Evolutionary conservation across 257 asterid genomes (phyloP), one percentile per base, ranked within the genome.

Genomic region (Capsicum chinense): DNA sequence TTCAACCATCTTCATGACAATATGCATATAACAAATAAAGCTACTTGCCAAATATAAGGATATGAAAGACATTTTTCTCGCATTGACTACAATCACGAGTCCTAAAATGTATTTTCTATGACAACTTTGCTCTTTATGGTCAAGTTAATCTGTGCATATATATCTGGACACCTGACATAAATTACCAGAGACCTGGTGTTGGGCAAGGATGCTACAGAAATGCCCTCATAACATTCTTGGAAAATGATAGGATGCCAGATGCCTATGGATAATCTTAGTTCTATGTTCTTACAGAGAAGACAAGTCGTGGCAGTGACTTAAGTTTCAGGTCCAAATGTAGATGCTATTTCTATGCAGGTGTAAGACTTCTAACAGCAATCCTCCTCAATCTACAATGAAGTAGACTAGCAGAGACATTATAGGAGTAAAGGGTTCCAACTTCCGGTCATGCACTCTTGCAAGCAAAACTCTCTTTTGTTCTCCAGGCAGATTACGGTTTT

Each of bases 241-340:
- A 33, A 78, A 78, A 26, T 54, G 81, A 78, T 14, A 26, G 48
- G 81, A 76, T 52, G 62, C 8, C 47, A 21, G 14, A 76, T 76
- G 81, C 81, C 62, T 26, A 76, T 50, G 59, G n/a, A 16, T 76
- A 50, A 52, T 35, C 81, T 13, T 66, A 33, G 73, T 63, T 63
- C 64, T 14, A 52, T 54, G 64, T 7, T 76, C 37, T 76, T 26
- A 76, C 64, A 78, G 9, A 78, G 64, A 78, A 26, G 14, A 52
- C 62, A 26, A 78, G 64, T 21, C 60, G 26, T 78, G 81, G 54
- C 50, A 78, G 81, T 15, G 4, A 78, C 48, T 54, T 78, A 54
- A 78, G 50, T 78, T 76, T 54, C 64, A 78, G 63, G 81, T 76
- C 42, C 81, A 54, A 76, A 52, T 56, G 81, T 54, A 74, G 81